phyloP scores from a whole-genome alignment of 352 stramenopile genomes.

The Globisporangium orthogonon region DNA sequence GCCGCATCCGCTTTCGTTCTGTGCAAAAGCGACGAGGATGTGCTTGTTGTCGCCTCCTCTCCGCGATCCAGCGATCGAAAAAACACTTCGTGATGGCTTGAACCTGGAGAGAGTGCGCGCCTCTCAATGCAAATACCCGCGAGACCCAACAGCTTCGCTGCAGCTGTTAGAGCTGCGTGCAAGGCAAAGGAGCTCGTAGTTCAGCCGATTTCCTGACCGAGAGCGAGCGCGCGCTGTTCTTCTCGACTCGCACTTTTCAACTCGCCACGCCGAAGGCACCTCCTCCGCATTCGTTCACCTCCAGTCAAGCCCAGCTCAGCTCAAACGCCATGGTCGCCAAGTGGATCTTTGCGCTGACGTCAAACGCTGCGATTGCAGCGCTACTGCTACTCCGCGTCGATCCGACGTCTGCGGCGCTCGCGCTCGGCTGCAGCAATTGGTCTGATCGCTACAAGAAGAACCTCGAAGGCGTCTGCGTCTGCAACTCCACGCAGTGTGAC shows the following conservation, averaged over 20 bases:
- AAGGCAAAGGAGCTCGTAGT: neutral
- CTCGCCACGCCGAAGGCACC: neutral
- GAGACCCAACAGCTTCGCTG: neutral
- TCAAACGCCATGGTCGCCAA: slow-evolving; percentile 4
- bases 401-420: slow-evolving; percentile 6
- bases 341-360: slow-evolving; percentile 1
- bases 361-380: neutral
- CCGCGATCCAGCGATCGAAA: too few species aligned
- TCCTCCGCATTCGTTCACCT: too few species aligned
- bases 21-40: too few species aligned
- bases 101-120: too few species aligned
- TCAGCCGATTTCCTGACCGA: too few species aligned
- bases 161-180: too few species aligned
- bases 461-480: slow-evolving; percentile 47
- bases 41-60: too few species aligned
- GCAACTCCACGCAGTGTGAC: slow-evolving; percentile 45
- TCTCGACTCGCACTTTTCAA: neutral
- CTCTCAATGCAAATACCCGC: neutral
- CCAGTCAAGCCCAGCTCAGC: neutral
- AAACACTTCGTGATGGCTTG: too few species aligned
- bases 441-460: slow-evolving; percentile 38
- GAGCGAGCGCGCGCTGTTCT: neutral
- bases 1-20: neutral
- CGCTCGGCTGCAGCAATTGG: slow-evolving; percentile 30
- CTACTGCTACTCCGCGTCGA: slow-evolving; percentile 1